Evolutionary conservation across 176 grass and related monocot species (phyloP), one percentile per base, ranked within the genome.

Genomic region (Juncus effusus): DNA sequence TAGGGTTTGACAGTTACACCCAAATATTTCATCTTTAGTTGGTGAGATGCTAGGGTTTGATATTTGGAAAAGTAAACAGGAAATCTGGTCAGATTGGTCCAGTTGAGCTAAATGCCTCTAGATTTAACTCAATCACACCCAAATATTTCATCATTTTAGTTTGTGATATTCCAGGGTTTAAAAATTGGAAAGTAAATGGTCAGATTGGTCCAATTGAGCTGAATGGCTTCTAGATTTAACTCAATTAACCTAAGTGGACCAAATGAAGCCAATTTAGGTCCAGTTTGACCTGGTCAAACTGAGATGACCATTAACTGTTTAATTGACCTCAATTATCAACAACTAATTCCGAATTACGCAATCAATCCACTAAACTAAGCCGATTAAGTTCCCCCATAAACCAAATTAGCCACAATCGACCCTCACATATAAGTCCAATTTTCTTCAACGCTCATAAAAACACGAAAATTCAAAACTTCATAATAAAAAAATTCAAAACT

Each of bases 1-100:
- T 70, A 54, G 19, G 4, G 60, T 8, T 38, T 42, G 73, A 37
- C 44, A 89, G 79, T 69, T 49, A 73, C 5, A 80, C 5, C 36
- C 52, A 57, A 60, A 65, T 40, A 65, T 74, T 78, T 53, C 80
- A 60, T 36, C 19, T 28, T 28, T 28, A 10, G 40, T 40, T 70
- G 3, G 63, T 64, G 2, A 38, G 75, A 14, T 54, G 54, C 19
- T 70, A 54, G 19, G 4, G 60, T 8, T 38, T 42, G 73, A 37
- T 49, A 56, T 66, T 42, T 76, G 6, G 7, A 78, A 65, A 40
- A 3, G 51, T 55, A 45, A 35, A 19, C 60, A 72, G 50, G 9
- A 4, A 51, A 10, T 16, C 38, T 72, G 56, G 6, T 38, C 44
- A 42, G 56, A 7, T 60, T 50, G 77, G 37, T 1, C 3, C 7